Evolutionary conservation across 129 eudicot species (phyloP), one percentile per base, ranked within the genome.

Genomic region (Lactuca sativa): DNA sequence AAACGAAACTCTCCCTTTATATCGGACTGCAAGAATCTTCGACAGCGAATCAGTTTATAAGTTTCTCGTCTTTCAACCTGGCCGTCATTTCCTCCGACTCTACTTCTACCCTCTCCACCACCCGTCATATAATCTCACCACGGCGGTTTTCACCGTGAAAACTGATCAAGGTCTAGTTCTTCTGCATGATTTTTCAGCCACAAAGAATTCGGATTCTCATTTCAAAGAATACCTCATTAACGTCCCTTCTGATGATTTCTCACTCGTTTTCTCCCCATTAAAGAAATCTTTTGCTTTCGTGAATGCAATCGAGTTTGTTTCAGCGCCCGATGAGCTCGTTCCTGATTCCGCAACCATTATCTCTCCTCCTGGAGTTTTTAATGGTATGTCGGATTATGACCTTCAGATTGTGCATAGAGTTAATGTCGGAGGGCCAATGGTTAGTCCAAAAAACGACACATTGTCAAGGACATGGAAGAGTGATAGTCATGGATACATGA

Each of bases 161-260:
- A 78, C 96, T 0, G 93, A 21, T 21, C 21, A 85, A 9, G 78
- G 70, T 30, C 54, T 75, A 56, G 91, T 90, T 21, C 85, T 95
- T 68, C 62, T 95, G 56, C 97, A 95, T 69, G 97, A 86, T 51
- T 95, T 95, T 74, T 81, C 97, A 6, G 75, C 75, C 11, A 56
- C 73, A 7, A 64, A 77, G 56, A 69, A 21, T 21, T 43, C 85
- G 1, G 53, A 71, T 52, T 62, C 72, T 43, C 74, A 77, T 34
- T 73, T 77, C 66, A 95, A 90, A 67, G 99, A 95, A 82, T 95
- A 95, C 85, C 84, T 95, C 13, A 58, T 95, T 14, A 90, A 90
- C 48, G 63, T 82, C 32, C 80, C 97, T 32, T 83, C 91, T 3
- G 82, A 83, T 52, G 70, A 71, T 0, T 77, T 95, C 61, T 83